Evolutionary conservation across 75 land plant species (phyloP), one percentile per base, ranked within the genome.

Genomic region (Larix kaempferi): DNA sequence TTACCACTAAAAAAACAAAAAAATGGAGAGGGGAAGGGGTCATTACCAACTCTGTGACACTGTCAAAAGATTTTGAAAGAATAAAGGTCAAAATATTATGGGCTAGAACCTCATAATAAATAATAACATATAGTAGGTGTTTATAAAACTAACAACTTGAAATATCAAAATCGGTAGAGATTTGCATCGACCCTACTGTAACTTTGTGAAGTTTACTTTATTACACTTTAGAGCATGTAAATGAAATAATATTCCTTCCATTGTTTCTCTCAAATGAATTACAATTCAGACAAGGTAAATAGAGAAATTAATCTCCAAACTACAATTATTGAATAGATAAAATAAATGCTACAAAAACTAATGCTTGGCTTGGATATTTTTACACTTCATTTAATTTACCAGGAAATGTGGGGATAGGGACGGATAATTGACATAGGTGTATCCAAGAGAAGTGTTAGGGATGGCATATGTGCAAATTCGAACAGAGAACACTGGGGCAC

Each of bases 341-440:
- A 39, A 69, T 41, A 23, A n/a, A 49, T 11, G n/a, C n/a, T n/a
- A n/a, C n/a, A n/a, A 49, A 10, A 49, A 49, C 54, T 49, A 10
- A 49, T 49, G 10, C n/a, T 69, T 1, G 16, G 0, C 4, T 29
- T 19, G 72, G n/a, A 69, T 39, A 69, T 15, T 41, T 69, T 4
- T 39, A 21, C 39, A 21, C 22, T 39, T n/a, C 11, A 69, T n/a
- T n/a, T n/a, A n/a, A n/a, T n/a, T n/a, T n/a, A n/a, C n/a, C n/a
- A n/a, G n/a, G n/a, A n/a, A n/a, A n/a, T n/a, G n/a, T n/a, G n/a
- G n/a, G n/a, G n/a, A n/a, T n/a, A n/a, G n/a, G n/a, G n/a, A n/a
- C n/a, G n/a, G n/a, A n/a, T 79, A 79, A 57, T 79, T 79, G 35
- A 79, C 80, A 79, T 79, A 79, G 2, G 60, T 61, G 33, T 79